Conservation (phyloP, 1,284 basidiomycete species). For the Cystobasidium slooffiae region DNA sequence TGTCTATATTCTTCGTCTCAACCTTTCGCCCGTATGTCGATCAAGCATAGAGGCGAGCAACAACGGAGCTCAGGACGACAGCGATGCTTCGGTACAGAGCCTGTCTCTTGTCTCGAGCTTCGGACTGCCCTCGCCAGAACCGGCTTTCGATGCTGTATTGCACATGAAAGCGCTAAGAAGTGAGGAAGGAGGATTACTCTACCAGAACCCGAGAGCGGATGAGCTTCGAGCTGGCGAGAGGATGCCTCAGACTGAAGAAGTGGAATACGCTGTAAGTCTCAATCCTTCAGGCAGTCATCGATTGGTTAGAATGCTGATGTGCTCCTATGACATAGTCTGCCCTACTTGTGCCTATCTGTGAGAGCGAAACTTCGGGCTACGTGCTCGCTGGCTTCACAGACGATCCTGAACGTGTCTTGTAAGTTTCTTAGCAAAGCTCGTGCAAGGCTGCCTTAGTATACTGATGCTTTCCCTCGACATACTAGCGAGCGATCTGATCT, state of each 20-base stretch:
- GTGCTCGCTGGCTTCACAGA: slow-evolving; percentile 51
- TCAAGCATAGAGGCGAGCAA: background rate
- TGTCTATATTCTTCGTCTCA: slow-evolving; percentile 51
- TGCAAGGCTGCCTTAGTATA: no score
- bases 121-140: slow-evolving; percentile 49
- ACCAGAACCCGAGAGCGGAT: slow-evolving; percentile 49
- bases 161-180: slow-evolving; percentile 52
- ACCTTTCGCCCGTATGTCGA: slow-evolving; percentile 26
- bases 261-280: slow-evolving; percentile 26
- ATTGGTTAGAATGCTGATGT: background rate
- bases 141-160: slow-evolving; percentile 52
- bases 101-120: slow-evolving; percentile 49
- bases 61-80: slow-evolving; percentile 9
- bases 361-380: slow-evolving; percentile 48
- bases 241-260: slow-evolving; percentile 24
- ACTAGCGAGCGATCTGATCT: slow-evolving; percentile 19
- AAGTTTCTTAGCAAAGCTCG: slow-evolving; percentile 19
- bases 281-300: background rate
- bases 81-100: slow-evolving; percentile 12
- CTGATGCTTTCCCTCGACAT: background rate
- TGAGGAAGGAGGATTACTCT: slow-evolving; percentile 53
- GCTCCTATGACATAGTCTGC: slow-evolving; percentile 45
- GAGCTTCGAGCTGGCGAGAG: slow-evolving; percentile 21
- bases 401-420: slow-evolving; percentile 47
- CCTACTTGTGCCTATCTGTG: slow-evolving; percentile 52